These are phyloP conservation scores for Melampsora americana DNA, from an alignment of 1,284 basidiomycete species.

Conservation along the genomic window DNA sequence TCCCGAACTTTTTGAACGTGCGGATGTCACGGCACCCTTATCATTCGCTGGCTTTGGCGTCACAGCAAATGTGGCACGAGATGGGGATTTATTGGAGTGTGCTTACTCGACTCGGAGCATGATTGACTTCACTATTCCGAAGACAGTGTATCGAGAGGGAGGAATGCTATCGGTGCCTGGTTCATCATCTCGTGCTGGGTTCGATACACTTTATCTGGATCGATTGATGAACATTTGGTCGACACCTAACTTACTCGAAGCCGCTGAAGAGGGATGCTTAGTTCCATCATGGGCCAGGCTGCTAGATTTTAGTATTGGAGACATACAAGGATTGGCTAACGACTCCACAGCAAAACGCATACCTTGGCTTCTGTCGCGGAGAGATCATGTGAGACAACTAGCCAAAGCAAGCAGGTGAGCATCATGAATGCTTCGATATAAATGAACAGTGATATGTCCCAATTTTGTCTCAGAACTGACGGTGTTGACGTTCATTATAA, in stretches of 20 bases:
- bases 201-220: slow-evolving; percentile 64
- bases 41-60: slow-evolving; percentile 80
- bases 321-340: slow-evolving; percentile 29
- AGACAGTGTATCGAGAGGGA: slow-evolving; percentile 73
- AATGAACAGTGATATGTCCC: neutral
- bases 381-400: slow-evolving; percentile 18
- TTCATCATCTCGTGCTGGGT: slow-evolving; percentile 61
- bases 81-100: slow-evolving; percentile 76
- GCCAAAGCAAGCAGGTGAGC: slow-evolving; percentile 23
- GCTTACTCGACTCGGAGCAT: slow-evolving; percentile 80
- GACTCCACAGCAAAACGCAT: slow-evolving; percentile 28
- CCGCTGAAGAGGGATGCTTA: slow-evolving; percentile 59
- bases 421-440: neutral
- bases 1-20: slow-evolving; percentile 95
- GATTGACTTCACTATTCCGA: slow-evolving; percentile 74
- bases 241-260: slow-evolving; percentile 61
- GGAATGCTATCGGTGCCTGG: slow-evolving; percentile 70
- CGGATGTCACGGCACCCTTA: slow-evolving; percentile 89
- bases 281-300: slow-evolving; percentile 47
- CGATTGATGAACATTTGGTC: slow-evolving; percentile 90
- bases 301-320: slow-evolving; percentile 35
- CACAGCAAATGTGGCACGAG: slow-evolving; percentile 74
- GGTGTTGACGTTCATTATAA: neutral
- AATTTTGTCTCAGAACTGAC: neutral
- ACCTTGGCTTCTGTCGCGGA: slow-evolving; percentile 17